Evolutionary conservation across 768 basidiomycete genomes (phyloP), one percentile per base, ranked within the genome.

Genomic region (Hericium erinaceus): DNA sequence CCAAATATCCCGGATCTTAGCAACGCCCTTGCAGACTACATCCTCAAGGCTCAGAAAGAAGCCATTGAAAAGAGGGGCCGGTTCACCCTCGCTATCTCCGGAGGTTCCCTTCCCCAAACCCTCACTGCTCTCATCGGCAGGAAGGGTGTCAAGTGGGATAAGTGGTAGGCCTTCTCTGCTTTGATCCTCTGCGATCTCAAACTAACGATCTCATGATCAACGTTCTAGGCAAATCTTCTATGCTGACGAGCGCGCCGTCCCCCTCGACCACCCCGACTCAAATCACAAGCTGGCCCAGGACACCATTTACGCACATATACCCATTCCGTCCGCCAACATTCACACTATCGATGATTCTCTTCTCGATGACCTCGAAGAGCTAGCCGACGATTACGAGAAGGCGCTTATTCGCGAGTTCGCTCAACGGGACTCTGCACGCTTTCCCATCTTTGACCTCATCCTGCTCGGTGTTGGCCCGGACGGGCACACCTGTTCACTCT

Each of bases 401-500:
- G 75, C 82, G 68, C 88, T 99, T 68, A 92, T 98, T 67, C 78
- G 71, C 59, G 87, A 89, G 69, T 99, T 99, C 67, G 97, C 95
- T 0, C 84, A 87, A 68, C 90, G 85, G 68, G 92, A 98, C 69
- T 79, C 93, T 4, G 95, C 95, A 16, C 86, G 95, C 59, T 98
- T 98, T 80, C 97, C 97, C 61, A 78, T 97, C 54, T 98, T 99
- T 71, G 97, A 99, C 69, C 83, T 99, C 68, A 89, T 98, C 74
- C 83, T 99, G 48, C 86, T 99, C 54, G 97, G 97, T 52, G 85
- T 95, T 81, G 97, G 97, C 33, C 91, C 90, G 5, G 97, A 98
- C 69, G 95, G 95, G n/a, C 97, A 99, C 77, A 98, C 95, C 44
- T 93, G 89, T 60, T 94, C 91, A 7, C 85, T 99, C 64, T 99